These are phyloP conservation scores for Solanum sitiens DNA, from an alignment of 257 asterid genomes.

Conservation along the genomic window DNA sequence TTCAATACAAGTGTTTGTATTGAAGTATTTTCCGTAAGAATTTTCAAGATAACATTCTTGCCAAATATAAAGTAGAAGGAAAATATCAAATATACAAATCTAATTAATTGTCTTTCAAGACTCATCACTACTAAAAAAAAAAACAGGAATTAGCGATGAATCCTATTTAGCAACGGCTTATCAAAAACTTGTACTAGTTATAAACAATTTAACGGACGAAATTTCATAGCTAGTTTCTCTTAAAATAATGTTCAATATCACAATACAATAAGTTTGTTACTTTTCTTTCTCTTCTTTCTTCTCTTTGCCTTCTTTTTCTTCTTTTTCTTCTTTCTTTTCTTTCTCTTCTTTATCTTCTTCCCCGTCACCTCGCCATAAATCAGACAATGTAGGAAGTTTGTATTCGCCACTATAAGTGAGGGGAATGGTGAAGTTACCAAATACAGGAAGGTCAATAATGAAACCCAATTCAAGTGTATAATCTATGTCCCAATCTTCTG, in stretches of 20 bases:
- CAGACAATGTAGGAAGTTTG: constrained; percentile 56
- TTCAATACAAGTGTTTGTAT: too few species aligned
- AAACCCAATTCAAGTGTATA: constrained; percentile 40
- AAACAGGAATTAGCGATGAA: neutral
- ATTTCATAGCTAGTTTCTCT: neutral
- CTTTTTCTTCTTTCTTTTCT: neutral
- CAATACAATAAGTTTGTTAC: neutral
- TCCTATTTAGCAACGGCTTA: too few species aligned
- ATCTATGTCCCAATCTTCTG: constrained; percentile 71
- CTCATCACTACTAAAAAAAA: neutral
- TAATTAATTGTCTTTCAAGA: neutral
- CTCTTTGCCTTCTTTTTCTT: neutral
- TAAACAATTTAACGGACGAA: too few species aligned
- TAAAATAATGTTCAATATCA: neutral
- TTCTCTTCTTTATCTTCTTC: neutral
- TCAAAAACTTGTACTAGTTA: too few species aligned
- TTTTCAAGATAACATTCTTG: neutral
- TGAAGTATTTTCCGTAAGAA: too few species aligned
- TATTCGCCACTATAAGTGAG: constrained; percentile 47
- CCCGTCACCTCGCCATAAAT: constrained; percentile 11
- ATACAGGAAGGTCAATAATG: constrained; percentile 51
- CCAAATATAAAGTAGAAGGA: neutral
- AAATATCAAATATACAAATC: neutral
- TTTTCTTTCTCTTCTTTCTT: neutral
- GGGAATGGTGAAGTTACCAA: constrained; percentile 60